Conservation (phyloP, 2,329 filamentous ascomycete genomes). For the Magnaporthiopsis incrustans region DNA sequence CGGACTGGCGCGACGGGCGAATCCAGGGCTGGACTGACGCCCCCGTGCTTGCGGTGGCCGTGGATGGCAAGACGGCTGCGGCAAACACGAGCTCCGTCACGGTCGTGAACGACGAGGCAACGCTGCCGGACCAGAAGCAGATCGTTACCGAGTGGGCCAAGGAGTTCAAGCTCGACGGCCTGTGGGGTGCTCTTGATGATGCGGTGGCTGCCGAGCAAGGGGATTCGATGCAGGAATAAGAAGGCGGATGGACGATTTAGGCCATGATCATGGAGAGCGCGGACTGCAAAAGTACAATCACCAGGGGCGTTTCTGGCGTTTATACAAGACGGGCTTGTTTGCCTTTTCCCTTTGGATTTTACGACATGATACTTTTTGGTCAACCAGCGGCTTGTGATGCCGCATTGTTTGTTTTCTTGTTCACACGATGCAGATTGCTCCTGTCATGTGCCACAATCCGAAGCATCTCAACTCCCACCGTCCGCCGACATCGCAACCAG, state of each 20-base stretch:
- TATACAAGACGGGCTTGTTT: slow-evolving; percentile 8
- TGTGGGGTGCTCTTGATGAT: slow-evolving; percentile 66
- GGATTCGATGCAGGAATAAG: slow-evolving; percentile 46
- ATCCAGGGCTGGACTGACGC: slow-evolving; percentile 89
- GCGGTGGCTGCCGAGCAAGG: slow-evolving; percentile 46
- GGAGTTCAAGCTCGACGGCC: slow-evolving; percentile 88
- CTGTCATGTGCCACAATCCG: background rate
- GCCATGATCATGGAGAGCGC: background rate
- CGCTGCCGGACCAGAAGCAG: slow-evolving; percentile 63
- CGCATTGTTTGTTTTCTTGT: background rate
- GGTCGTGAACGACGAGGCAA: slow-evolving; percentile 33
- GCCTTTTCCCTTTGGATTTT: background rate
- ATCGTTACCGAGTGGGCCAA: slow-evolving; percentile 90
- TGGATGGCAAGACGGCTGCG: slow-evolving; percentile 18
- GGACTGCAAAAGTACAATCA: slow-evolving; percentile 3
- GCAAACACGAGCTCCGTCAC: slow-evolving; percentile 19
- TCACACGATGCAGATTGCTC: too few species aligned
- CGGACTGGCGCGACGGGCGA: slow-evolving; percentile 92
- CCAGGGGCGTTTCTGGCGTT: slow-evolving; percentile 8
- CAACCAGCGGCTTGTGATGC: background rate
- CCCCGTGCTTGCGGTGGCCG: slow-evolving; percentile 57
- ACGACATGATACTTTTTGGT: background rate
- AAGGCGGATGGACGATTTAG: background rate
- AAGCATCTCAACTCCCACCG: background rate
- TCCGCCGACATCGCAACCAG: background rate